These are phyloP conservation scores for Pythium dissimile DNA, from an alignment of 352 stramenopile species.

Conservation along the genomic window DNA sequence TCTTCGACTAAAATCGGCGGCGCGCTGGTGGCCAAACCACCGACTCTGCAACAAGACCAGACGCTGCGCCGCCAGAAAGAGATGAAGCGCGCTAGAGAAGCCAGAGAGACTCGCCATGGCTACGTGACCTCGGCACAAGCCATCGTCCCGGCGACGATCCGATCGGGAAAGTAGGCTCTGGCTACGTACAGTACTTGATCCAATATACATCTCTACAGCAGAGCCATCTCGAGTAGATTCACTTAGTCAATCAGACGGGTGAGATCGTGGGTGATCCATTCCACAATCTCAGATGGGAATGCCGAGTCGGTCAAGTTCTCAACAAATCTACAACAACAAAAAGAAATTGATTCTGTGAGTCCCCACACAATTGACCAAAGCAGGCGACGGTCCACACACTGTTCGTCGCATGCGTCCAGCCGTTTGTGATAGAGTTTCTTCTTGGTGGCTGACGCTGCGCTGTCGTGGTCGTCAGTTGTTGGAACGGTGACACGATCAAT, in stretches of 20 bases:
- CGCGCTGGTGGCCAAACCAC: conserved; percentile 17
- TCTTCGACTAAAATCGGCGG: conserved; percentile 51
- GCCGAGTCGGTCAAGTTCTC: conserved; percentile 25
- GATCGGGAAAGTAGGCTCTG: conserved; percentile 15
- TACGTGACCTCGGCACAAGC: conserved; percentile 63
- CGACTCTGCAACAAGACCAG: conserved; percentile 28
- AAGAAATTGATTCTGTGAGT: neutral
- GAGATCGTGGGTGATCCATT: conserved; percentile 13
- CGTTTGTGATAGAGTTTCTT: neutral
- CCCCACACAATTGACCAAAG: neutral
- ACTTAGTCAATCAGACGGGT: neutral
- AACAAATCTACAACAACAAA: conserved; percentile 18
- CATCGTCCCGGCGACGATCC: conserved; percentile 33
- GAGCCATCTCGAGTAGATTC: conserved; percentile 8
- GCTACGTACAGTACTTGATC: too few species aligned
- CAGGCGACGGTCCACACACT: neutral
- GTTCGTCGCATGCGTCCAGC: conserved; percentile 14
- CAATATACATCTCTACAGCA: neutral
- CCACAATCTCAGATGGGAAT: conserved; percentile 33
- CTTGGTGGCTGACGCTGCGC: neutral
- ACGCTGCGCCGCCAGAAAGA: conserved; percentile 36
- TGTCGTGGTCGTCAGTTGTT: neutral
- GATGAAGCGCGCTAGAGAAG: conserved; percentile 35
- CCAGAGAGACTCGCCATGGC: conserved; percentile 31
- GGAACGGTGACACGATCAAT: neutral